A percentile compares a stretch with the other conserved stretches of the same genome.
phyloP scores from a whole-genome alignment of 2,329 filamentous ascomycete species.

The Pseudogymnoascus sp. region DNA sequence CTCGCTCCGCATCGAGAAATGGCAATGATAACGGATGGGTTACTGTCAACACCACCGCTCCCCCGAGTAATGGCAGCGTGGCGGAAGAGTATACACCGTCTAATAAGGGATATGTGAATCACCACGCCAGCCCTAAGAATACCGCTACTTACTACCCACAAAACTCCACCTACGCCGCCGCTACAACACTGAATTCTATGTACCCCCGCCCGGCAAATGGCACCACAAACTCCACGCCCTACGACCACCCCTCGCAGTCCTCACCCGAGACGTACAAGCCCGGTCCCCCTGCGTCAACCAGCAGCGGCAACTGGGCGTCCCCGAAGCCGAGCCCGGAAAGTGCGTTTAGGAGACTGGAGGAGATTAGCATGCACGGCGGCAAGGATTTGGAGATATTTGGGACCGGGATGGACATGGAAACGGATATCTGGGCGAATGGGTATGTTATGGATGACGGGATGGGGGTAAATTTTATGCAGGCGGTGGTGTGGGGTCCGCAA shows the following conservation, averaged over 20 bases:
- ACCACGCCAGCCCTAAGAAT: not conserved
- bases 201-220: not conserved
- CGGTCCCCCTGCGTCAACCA: not conserved
- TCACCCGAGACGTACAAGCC: not conserved
- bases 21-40: not conserved
- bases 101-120: not conserved
- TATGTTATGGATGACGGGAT: not conserved
- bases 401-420: not conserved
- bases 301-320: not conserved
- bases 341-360: not conserved
- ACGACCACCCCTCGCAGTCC: not conserved
- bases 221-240: not conserved
- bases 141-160: not conserved
- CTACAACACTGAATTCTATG: not conserved
- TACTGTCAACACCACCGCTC: not conserved
- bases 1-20: not conserved
- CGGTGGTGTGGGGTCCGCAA: not conserved
- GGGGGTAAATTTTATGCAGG: not conserved
- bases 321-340: not conserved
- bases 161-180: not conserved
- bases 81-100: not conserved
- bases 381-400: not conserved
- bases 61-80: not conserved
- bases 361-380: not conserved
- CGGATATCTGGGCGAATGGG: not conserved